phyloP scores from a whole-genome alignment of 306 rosid species.

The Ochetophila trinervis region DNA sequence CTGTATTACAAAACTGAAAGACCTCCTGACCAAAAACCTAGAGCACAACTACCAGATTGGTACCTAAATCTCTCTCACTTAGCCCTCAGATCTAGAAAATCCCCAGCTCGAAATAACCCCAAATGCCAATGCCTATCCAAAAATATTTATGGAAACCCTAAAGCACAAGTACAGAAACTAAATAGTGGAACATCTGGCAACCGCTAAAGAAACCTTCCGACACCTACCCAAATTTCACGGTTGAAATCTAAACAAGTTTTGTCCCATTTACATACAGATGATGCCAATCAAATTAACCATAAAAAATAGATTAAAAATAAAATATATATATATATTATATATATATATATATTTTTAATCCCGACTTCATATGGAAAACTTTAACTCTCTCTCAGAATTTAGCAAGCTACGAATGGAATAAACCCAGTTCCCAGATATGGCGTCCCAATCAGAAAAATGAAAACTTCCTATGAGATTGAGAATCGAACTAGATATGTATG shows the following conservation, averaged over 20 bases:
- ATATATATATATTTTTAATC: constrained; percentile 11
- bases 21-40: constrained; percentile 25
- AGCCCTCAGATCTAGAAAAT: constrained; percentile 46
- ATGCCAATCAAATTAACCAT: constrained; percentile 30
- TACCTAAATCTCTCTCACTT: constrained; percentile 25
- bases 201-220: constrained; percentile 35
- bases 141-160: constrained; percentile 29
- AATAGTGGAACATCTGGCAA: constrained; percentile 37
- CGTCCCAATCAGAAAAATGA: constrained; percentile 20
- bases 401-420: constrained; percentile 10
- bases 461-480: constrained; percentile 1
- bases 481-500: constrained; percentile 12
- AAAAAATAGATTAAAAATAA: background rate
- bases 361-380: background rate
- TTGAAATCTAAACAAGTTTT: constrained; percentile 22
- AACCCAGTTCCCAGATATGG: constrained; percentile 22
- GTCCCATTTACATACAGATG: constrained; percentile 39
- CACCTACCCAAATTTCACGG: constrained; percentile 25
- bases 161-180: constrained; percentile 32
- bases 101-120: constrained; percentile 19
- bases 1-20: constrained; percentile 21
- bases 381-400: background rate
- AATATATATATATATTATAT: no score
- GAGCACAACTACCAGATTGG: constrained; percentile 21
- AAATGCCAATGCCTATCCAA: constrained; percentile 5